A percentile compares a stretch with the other conserved stretches of the same genome.
These are phyloP conservation scores for Albatrellus ellisii DNA, from an alignment of 768 basidiomycete genomes.

Conservation along the genomic window DNA sequence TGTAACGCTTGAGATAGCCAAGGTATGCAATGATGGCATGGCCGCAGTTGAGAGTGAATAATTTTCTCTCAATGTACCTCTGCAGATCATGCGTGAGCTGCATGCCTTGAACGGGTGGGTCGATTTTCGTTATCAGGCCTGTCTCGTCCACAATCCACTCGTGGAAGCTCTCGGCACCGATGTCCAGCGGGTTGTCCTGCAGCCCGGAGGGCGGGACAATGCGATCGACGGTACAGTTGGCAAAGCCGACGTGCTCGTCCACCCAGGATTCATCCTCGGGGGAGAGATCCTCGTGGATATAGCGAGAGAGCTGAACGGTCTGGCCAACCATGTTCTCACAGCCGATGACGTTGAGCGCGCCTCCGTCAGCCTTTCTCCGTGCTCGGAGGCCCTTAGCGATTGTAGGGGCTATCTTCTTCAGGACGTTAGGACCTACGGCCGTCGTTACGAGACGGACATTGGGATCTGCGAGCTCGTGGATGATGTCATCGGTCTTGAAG, in stretches of 20 bases:
- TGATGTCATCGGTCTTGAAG: slow-evolving; percentile 9
- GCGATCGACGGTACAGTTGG: slow-evolving; percentile 29
- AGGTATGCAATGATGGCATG: slow-evolving; percentile 28
- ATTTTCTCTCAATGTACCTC: slow-evolving; percentile 28
- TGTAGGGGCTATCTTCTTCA: slow-evolving; percentile 22
- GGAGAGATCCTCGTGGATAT: slow-evolving; percentile 19
- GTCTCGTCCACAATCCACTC: slow-evolving; percentile 27
- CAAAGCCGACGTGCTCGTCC: slow-evolving; percentile 23
- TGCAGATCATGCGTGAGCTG: slow-evolving; percentile 20
- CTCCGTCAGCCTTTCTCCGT: slow-evolving; percentile 15
- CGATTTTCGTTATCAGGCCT: slow-evolving; percentile 18
- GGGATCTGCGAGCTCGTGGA: slow-evolving; percentile 14
- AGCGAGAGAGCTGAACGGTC: slow-evolving; percentile 19
- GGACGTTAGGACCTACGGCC: slow-evolving; percentile 23
- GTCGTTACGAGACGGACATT: slow-evolving; percentile 22
- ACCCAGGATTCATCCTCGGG: slow-evolving; percentile 20
- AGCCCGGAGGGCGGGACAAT: slow-evolving; percentile 20
- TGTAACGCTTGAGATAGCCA: slow-evolving; percentile 20
- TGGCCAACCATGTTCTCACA: slow-evolving; percentile 29
- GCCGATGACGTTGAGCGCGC: slow-evolving; percentile 24
- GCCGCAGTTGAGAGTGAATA: slow-evolving; percentile 30
- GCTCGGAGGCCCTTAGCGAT: slow-evolving; percentile 22
- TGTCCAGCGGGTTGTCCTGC: slow-evolving; percentile 20
- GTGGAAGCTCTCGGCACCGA: slow-evolving; percentile 28
- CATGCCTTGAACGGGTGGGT: slow-evolving; percentile 20